phyloP scores from a whole-genome alignment of 2,329 filamentous ascomycete species.

The Aspergillus sp. region DNA sequence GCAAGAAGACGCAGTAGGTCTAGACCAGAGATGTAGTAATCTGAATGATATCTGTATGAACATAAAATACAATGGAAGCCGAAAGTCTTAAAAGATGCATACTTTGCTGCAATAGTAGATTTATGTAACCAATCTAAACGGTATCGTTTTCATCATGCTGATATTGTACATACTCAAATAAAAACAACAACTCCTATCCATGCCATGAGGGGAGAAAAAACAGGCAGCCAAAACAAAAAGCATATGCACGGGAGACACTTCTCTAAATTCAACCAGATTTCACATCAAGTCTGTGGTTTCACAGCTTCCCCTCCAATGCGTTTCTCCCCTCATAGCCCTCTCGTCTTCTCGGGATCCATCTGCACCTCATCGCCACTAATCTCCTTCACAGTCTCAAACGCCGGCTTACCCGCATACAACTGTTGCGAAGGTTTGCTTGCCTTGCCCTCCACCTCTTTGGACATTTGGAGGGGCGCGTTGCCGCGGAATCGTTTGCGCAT shows the following conservation, averaged over 20 bases:
- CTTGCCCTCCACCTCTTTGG: slow-evolving; percentile 61
- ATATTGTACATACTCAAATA: slow-evolving; percentile 4
- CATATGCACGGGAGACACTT: background rate
- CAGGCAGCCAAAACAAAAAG: background rate
- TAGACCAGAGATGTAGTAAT: slow-evolving; percentile 18
- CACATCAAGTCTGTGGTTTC: background rate
- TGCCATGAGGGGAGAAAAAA: slow-evolving; percentile 14
- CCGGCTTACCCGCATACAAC: slow-evolving; percentile 75
- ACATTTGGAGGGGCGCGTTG: slow-evolving; percentile 77
- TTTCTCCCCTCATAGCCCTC: slow-evolving; percentile 37
- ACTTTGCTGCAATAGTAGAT: background rate
- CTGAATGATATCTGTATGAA: slow-evolving; percentile 19
- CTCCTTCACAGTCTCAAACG: slow-evolving; percentile 66
- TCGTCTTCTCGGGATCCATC: slow-evolving; percentile 51
- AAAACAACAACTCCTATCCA: slow-evolving; percentile 17
- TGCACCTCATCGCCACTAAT: slow-evolving; percentile 66
- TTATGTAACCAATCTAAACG: no score
- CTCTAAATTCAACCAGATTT: background rate
- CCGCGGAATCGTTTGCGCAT: slow-evolving; percentile 98
- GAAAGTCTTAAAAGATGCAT: background rate
- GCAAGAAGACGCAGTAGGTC: slow-evolving; percentile 50
- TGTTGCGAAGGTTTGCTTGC: slow-evolving; percentile 56
- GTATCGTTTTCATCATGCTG: background rate
- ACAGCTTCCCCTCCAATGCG: background rate
- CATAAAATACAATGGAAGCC: background rate